A percentile compares a stretch with the other conserved stretches of the same genome.
These are phyloP conservation scores for Claviceps purpurea DNA, from an alignment of 2,329 filamentous ascomycete species.

Conservation along the genomic window DNA sequence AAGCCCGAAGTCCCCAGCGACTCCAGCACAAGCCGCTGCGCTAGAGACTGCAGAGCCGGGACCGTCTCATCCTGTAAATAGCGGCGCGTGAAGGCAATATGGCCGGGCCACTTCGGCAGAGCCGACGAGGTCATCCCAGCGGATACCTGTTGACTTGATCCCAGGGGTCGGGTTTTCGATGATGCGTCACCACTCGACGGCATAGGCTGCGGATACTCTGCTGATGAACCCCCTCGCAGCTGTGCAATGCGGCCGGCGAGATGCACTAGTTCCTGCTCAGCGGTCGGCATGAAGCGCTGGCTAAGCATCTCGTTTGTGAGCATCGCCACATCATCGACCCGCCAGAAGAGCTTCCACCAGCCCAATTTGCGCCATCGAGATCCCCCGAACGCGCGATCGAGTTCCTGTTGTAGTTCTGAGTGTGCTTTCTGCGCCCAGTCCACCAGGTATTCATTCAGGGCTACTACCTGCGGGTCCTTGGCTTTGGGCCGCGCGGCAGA, in stretches of 20 bases:
- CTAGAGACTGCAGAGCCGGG: constrained; percentile 56
- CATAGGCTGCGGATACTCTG: constrained; percentile 23
- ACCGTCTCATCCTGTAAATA: constrained; percentile 54
- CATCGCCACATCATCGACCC: constrained; percentile 81
- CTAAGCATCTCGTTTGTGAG: constrained; percentile 67
- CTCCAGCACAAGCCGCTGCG: constrained; percentile 62
- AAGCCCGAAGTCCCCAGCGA: constrained; percentile 60
- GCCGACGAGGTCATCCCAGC: constrained; percentile 4
- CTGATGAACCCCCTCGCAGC: constrained; percentile 15
- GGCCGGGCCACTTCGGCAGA: constrained; percentile 51
- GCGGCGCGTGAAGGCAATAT: constrained; percentile 59
- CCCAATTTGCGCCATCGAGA: constrained; percentile 64
- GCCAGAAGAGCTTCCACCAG: constrained; percentile 96
- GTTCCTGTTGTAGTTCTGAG: constrained; percentile 65
- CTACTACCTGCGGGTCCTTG: constrained; percentile 17
- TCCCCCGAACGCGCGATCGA: constrained; percentile 67
- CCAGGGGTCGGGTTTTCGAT: constrained; percentile 4
- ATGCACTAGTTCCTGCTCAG: constrained; percentile 73
- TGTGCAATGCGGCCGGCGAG: constrained; percentile 62
- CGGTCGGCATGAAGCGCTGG: constrained; percentile 60
- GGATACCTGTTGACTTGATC: too few relatives aligned
- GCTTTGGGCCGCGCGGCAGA: constrained; percentile 20
- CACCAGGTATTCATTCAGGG: constrained; percentile 47
- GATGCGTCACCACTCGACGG: constrained; percentile 8
- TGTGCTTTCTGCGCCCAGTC: constrained; percentile 72